phyloP scores from a whole-genome alignment of 352 stramenopile genomes.

The Phytopythium ostracodes region DNA sequence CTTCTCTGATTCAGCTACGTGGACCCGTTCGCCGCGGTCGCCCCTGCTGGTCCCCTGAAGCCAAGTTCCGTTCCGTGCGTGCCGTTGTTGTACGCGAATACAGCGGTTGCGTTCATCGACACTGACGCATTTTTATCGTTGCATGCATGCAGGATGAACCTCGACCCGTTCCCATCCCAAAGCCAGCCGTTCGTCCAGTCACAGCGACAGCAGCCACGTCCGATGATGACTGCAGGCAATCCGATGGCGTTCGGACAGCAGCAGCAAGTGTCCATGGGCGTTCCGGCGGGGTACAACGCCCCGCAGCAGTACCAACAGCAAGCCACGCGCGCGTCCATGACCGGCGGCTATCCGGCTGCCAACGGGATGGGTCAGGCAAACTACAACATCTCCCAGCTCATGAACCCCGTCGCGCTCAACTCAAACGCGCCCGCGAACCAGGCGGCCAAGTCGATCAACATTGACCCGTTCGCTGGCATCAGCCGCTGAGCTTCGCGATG shows the following conservation, averaged over 20 bases:
- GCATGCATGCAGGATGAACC: slow-evolving; percentile 29
- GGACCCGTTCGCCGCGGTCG: slow-evolving; percentile 54
- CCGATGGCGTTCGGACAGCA: slow-evolving; percentile 15
- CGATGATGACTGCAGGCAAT: slow-evolving; percentile 12
- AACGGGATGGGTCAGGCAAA: slow-evolving; percentile 39
- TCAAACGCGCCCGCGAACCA: slow-evolving; percentile 28
- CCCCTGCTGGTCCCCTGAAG: slow-evolving; percentile 39
- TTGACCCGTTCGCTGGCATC: slow-evolving; percentile 74
- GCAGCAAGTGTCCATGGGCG: slow-evolving; percentile 19
- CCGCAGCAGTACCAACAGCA: slow-evolving; percentile 20
- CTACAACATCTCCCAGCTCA: slow-evolving; percentile 81
- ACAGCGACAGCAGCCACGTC: slow-evolving; percentile 15
- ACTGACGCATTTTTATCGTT: background rate
- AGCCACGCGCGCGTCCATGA: slow-evolving; percentile 15
- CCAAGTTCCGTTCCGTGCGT: slow-evolving; percentile 25
- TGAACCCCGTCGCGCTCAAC: slow-evolving; percentile 72
- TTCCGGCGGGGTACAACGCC: slow-evolving; percentile 1
- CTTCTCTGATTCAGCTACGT: slow-evolving; percentile 28
- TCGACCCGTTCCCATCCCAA: slow-evolving; percentile 41
- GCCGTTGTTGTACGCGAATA: background rate
- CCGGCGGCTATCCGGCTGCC: slow-evolving; percentile 12
- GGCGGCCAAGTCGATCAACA: slow-evolving; percentile 71
- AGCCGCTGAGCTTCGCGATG: slow-evolving; percentile 11
- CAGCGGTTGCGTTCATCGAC: background rate
- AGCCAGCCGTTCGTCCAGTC: slow-evolving; percentile 18